Conservation (phyloP, 1,139 yeast species). For the Hansenula lynferdii region DNA sequence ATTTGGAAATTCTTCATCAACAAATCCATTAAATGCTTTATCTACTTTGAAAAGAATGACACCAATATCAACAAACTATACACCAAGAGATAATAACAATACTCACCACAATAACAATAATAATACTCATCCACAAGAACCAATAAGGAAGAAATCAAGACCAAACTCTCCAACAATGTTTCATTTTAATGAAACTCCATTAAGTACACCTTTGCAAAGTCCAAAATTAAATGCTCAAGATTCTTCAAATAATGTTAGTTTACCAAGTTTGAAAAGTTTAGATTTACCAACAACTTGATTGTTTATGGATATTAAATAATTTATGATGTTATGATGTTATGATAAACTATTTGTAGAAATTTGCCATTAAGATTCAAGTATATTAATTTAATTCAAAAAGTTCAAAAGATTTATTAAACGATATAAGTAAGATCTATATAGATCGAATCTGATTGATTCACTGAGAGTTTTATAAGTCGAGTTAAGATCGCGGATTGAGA, state of each 20-base stretch:
- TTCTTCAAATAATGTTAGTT: conserved; percentile 7
- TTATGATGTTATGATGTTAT: not conserved
- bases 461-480: too few relatives aligned
- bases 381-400: not conserved
- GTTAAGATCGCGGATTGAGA: too few relatives aligned
- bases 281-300: conserved; percentile 14
- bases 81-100: conserved; percentile 8
- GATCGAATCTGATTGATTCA: too few relatives aligned
- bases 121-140: conserved; percentile 6
- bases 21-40: conserved; percentile 25
- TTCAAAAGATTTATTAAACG: too few relatives aligned
- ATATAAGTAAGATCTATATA: too few relatives aligned
- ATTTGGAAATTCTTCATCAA: not conserved
- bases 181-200: conserved; percentile 22
- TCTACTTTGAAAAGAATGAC: conserved; percentile 36
- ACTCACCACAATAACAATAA: conserved; percentile 10
- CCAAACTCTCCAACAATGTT: conserved; percentile 23
- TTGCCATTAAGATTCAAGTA: not conserved
- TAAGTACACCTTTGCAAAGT: conserved; percentile 23
- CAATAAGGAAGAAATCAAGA: conserved; percentile 19
- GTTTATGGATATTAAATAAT: conserved; percentile 2
- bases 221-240: conserved; percentile 18
- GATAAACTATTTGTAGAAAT: not conserved
- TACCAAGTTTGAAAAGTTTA: conserved; percentile 22
- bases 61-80: conserved; percentile 20